phyloP scores from a whole-genome alignment of 169 alveolate genomes.

The Eimeria acervulina region DNA sequence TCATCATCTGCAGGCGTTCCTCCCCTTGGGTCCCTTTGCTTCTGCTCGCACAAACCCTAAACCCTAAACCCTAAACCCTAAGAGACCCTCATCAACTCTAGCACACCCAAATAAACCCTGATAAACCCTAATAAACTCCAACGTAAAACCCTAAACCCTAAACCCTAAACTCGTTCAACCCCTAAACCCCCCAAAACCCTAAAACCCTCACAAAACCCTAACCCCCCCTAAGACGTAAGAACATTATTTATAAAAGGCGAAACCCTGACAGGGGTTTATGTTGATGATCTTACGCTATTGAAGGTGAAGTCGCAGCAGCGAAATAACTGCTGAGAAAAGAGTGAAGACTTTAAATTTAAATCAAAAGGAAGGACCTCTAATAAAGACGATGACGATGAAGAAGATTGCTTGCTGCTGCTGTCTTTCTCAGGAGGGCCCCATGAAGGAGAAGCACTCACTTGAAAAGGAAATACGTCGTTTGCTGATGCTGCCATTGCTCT shows the following conservation, averaged over 20 bases:
- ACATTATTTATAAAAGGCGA: too few relatives aligned
- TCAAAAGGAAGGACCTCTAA: constrained; percentile 74
- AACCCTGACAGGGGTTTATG: too few relatives aligned
- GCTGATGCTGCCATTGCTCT: constrained; percentile 17
- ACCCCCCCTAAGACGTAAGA: too few relatives aligned
- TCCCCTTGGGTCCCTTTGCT: constrained; percentile 76
- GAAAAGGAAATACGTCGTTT: neutral
- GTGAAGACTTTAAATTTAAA: constrained; percentile 63
- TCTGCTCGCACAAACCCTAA: constrained; percentile 32
- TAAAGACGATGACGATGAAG: constrained; percentile 22
- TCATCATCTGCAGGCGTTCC: constrained; percentile 59
- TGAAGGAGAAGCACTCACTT: neutral
- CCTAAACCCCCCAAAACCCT: too few relatives aligned
- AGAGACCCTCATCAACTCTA: too few relatives aligned
- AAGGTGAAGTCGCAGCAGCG: constrained; percentile 78
- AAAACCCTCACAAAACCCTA: too few relatives aligned
- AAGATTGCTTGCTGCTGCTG: neutral
- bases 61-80: constrained; percentile 18
- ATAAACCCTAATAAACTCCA: too few relatives aligned
- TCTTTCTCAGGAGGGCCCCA: constrained; percentile 35
- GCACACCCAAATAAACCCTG: too few relatives aligned
- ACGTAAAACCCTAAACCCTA: too few relatives aligned
- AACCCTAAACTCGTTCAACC: neutral
- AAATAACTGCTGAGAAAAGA: constrained; percentile 78
- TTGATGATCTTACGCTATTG: neutral